A percentile compares a stretch with the other conserved stretches of the same genome.
Conservation (phyloP, 179 eudicot genomes). For the Beta lomatogona region DNA sequence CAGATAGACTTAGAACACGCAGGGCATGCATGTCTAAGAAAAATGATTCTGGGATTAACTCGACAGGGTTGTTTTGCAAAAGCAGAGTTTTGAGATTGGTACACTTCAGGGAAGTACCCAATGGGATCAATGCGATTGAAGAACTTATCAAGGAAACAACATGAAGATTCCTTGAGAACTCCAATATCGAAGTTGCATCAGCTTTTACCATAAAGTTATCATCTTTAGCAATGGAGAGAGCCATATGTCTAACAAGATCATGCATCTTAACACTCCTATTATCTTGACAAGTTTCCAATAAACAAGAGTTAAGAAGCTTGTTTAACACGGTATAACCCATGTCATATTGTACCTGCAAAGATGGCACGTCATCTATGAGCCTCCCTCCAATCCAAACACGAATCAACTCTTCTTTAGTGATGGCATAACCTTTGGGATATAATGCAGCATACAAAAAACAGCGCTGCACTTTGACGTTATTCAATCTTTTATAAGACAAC, state of each 20-base stretch:
- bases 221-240: constrained; percentile 13
- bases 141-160: constrained; percentile 9
- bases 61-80: background rate
- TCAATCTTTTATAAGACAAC: constrained; percentile 18
- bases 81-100: constrained; percentile 2
- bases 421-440: constrained; percentile 18
- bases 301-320: constrained; percentile 27
- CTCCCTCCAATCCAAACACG: constrained; percentile 17
- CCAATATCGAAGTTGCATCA: background rate
- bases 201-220: constrained; percentile 1
- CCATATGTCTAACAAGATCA: constrained; percentile 19
- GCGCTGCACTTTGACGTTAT: constrained; percentile 1
- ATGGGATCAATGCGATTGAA: background rate
- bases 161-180: background rate
- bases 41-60: constrained; percentile 17
- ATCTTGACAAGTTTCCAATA: constrained; percentile 20
- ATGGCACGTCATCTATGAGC: constrained; percentile 25
- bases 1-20: constrained; percentile 25
- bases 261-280: constrained; percentile 13
- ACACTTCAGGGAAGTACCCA: background rate
- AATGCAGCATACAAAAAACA: constrained; percentile 25
- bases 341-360: constrained; percentile 24
- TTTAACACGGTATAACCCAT: constrained; percentile 22
- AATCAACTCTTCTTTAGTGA: constrained; percentile 22
- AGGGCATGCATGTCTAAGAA: constrained; percentile 18